These are phyloP conservation scores for Berberis thunbergii DNA, from an alignment of 164 flowering plant genomes.

Conservation along the genomic window DNA sequence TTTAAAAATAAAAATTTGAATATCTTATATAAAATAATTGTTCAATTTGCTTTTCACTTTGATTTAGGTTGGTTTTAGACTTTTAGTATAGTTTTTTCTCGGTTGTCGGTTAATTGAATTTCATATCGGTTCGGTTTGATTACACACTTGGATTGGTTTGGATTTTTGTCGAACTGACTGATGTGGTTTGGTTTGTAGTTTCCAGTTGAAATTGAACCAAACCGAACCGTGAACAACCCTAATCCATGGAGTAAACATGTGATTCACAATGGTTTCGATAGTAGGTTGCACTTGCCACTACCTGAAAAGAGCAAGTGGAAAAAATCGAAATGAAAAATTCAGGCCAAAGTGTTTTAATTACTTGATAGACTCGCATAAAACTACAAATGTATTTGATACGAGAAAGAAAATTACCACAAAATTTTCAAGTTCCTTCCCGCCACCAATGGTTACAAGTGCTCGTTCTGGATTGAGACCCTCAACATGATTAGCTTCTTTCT, in stretches of 20 bases:
- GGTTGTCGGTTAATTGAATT: no score
- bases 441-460: conserved; percentile 95
- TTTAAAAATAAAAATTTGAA: no score
- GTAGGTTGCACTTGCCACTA: conserved; percentile 96
- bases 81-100: no score
- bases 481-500: conserved; percentile 99
- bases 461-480: conserved; percentile 97
- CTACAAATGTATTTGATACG: background rate
- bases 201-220: background rate
- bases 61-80: no score
- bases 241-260: conserved; percentile 98
- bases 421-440: conserved; percentile 95
- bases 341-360: conserved; percentile 15
- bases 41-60: no score
- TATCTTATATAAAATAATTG: no score
- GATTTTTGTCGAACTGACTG: no score
- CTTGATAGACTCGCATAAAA: background rate
- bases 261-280: conserved; percentile 99
- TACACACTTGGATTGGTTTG: no score
- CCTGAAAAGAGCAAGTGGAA: conserved; percentile 53
- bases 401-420: conserved; percentile 67
- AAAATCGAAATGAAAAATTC: conserved; percentile 55
- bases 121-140: no score
- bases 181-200: no score
- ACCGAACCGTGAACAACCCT: conserved; percentile 43